Conservation (phyloP, 2,329 filamentous ascomycete species). For the Aspergillus glaucus region DNA sequence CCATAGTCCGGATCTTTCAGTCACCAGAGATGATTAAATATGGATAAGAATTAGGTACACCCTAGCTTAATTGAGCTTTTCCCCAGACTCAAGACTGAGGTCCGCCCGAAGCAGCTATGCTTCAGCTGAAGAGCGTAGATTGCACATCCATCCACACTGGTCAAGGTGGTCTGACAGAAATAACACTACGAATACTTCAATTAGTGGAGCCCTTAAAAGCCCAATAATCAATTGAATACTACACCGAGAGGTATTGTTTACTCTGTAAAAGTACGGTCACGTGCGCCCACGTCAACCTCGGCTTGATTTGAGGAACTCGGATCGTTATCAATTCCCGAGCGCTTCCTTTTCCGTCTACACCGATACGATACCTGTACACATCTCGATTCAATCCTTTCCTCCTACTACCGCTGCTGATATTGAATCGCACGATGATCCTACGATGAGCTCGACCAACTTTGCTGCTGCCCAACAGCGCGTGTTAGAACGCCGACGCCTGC, state of each 20-base stretch:
- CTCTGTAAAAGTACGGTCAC: neutral
- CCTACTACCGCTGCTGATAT: neutral
- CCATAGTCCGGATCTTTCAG: too few relatives aligned
- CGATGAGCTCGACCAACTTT: constrained; percentile 63
- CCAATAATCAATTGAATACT: too few relatives aligned
- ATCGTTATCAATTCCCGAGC: neutral
- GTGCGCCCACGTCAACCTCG: neutral
- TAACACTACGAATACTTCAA: too few relatives aligned
- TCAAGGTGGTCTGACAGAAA: too few relatives aligned
- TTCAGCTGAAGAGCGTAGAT: too few relatives aligned
- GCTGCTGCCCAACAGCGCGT: constrained; percentile 84
- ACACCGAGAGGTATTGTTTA: neutral
- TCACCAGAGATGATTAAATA: too few relatives aligned
- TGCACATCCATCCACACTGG: too few relatives aligned
- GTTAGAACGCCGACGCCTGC: constrained; percentile 68
- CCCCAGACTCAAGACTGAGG: too few relatives aligned
- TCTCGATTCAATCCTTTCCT: constrained; percentile 8
- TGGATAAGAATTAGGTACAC: too few relatives aligned
- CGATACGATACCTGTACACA: neutral
- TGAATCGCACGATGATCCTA: constrained; percentile 27
- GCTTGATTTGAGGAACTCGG: neutral
- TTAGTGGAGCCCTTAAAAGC: too few relatives aligned
- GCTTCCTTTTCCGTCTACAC: neutral
- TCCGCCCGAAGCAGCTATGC: too few relatives aligned
- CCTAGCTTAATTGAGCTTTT: too few relatives aligned